Evolutionary conservation across 768 basidiomycete genomes (phyloP).

Genomic region (Boletus tylopilopsis): DNA sequence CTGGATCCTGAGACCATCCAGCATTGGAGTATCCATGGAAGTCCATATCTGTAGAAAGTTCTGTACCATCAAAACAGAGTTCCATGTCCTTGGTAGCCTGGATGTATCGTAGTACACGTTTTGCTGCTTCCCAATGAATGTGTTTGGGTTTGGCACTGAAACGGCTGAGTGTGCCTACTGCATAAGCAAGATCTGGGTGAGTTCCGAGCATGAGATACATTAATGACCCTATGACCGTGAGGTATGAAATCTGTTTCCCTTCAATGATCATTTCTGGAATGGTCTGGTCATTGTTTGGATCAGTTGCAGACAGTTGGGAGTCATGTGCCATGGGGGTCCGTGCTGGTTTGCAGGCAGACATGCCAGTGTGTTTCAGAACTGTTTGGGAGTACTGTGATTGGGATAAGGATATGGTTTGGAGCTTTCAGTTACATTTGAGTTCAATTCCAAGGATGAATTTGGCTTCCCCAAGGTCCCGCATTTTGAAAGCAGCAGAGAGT

Average conservation of each 20-base stretch:
- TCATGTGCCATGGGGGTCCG: conserved; percentile 8
- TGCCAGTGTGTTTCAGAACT: conserved; percentile 12
- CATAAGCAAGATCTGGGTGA: too few species aligned
- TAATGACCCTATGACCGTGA: neutral
- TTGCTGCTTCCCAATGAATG: neutral
- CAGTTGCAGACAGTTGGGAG: neutral
- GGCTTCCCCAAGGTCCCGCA: conserved; percentile 3
- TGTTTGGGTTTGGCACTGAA: too few species aligned
- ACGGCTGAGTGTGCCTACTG: too few species aligned
- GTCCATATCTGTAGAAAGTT: neutral
- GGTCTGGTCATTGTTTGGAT: neutral
- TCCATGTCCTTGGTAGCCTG: neutral
- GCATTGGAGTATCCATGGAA: neutral
- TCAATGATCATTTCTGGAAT: too few species aligned
- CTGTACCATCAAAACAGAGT: neutral
- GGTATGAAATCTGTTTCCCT: too few species aligned
- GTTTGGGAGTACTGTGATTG: conserved; percentile 19
- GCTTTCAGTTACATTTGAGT: conserved; percentile 22
- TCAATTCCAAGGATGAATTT: conserved; percentile 31
- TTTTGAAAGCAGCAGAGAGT: neutral
- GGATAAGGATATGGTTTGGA: conserved; percentile 26
- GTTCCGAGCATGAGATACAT: neutral
- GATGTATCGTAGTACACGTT: neutral
- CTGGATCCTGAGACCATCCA: neutral
- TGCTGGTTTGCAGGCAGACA: neutral